These are phyloP conservation scores for Samsoniella hepiali DNA, from an alignment of 2,329 filamentous ascomycete species.

Conservation along the genomic window DNA sequence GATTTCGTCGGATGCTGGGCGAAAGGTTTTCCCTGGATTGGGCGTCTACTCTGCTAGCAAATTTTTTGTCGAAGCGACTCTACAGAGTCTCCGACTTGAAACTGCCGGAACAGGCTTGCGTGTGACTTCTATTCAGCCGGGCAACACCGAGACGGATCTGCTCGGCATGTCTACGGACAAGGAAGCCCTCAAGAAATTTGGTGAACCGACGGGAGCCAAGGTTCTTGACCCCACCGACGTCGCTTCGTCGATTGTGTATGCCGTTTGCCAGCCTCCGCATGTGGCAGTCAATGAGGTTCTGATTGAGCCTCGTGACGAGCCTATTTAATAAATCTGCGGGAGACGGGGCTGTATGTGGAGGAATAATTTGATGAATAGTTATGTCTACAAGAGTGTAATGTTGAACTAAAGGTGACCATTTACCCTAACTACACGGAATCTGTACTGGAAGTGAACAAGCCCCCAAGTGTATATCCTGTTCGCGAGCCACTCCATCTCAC, in stretches of 20 bases:
- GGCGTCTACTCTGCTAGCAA: constrained; percentile 82
- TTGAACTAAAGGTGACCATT: background rate
- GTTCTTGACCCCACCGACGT: constrained; percentile 73
- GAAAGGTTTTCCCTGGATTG: constrained; percentile 77
- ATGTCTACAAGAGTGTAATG: background rate
- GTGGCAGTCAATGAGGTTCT: constrained; percentile 78
- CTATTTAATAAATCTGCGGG: constrained; percentile 48
- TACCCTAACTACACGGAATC: background rate
- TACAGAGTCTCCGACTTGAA: constrained; percentile 73
- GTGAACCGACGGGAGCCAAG: constrained; percentile 70
- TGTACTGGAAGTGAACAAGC: background rate
- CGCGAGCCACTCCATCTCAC: background rate
- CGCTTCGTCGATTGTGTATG: constrained; percentile 69
- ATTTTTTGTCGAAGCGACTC: constrained; percentile 79
- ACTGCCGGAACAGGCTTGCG: constrained; percentile 70
- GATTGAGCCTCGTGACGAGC: constrained; percentile 74
- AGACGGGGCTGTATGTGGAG: background rate
- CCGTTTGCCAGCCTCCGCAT: constrained; percentile 69
- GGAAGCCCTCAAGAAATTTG: constrained; percentile 76
- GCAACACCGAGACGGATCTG: constrained; percentile 71
- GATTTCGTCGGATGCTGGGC: constrained; percentile 77
- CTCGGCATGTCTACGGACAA: constrained; percentile 71
- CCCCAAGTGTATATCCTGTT: too few relatives aligned
- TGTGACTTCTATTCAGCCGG: constrained; percentile 73
- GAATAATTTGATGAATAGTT: background rate